Evolutionary conservation across 768 basidiomycete species (phyloP), one percentile per base, ranked within the genome.

Genomic region (Podaxis carcinomalis): DNA sequence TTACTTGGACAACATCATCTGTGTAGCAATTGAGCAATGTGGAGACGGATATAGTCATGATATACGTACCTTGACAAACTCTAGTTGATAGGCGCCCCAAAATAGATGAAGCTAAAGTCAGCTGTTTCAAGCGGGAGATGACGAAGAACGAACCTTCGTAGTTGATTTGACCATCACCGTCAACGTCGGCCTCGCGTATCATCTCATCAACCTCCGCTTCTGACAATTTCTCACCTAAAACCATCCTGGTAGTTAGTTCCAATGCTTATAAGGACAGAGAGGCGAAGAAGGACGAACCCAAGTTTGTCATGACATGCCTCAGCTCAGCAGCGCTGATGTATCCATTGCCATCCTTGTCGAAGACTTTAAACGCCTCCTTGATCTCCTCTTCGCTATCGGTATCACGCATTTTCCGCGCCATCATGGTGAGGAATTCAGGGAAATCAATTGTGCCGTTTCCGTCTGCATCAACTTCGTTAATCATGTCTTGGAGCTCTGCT

Each of bases 311-410:
- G 71, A 98, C 93, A 71, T 94, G 90, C 71, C 90, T 82, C 74
- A 97, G 74, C 79, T 98, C 96, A 0, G 90, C 88, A 3, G 90
- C 88, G 49, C 84, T 89, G 79, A 98, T 98, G 73, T 79, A 89
- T 21, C 95, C 96, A 68, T 93, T 95, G 10, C 90, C 90, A 70
- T 98, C 93, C 83, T 93, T 96, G 78, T 98, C 96, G 69, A 98
- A 98, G 56, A 95, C 75, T 63, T 75, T 74, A 71, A 83, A 82
- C 11, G 81, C 75, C 66, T 73, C 66, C 63, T 71, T 68, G 40
- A 77, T 68, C 67, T 77, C 76, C 46, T 75, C 74, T 53, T 75
- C 75, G 40, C 70, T 70, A 51, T 71, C 71, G 1, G 69, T 67
- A 42, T 71, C 69, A 28, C 67, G 63, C 55, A 75, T 66, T 59